These are phyloP conservation scores for Saccharomycopsis malanga DNA, from an alignment of 805 yeast species.

Conservation along the genomic window DNA sequence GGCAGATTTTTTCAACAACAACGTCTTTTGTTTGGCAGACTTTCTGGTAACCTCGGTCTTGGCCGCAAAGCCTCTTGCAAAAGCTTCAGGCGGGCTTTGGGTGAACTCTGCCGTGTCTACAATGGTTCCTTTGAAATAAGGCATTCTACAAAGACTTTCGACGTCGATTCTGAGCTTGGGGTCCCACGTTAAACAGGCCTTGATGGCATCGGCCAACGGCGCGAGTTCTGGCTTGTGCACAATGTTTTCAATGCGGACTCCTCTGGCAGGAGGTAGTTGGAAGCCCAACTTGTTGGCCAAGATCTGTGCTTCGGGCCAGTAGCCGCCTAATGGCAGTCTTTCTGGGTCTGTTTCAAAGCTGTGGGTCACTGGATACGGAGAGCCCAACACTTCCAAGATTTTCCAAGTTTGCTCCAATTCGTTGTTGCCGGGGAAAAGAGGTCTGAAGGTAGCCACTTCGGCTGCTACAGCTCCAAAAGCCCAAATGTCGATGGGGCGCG, in stretches of 20 bases:
- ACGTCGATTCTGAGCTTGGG: constrained; percentile 59
- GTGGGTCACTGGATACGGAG: constrained; percentile 40
- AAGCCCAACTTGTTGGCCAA: constrained; percentile 52
- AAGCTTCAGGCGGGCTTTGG: neutral
- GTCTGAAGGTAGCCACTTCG: constrained; percentile 64
- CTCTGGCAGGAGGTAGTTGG: constrained; percentile 47
- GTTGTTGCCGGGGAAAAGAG: constrained; percentile 77
- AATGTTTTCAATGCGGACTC: constrained; percentile 40
- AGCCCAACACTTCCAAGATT: constrained; percentile 63
- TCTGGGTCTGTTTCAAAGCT: constrained; percentile 17
- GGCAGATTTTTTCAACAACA: constrained; percentile 9
- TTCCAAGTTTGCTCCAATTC: constrained; percentile 74
- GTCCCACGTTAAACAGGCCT: constrained; percentile 68
- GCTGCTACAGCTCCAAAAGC: constrained; percentile 77
- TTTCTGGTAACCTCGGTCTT: constrained; percentile 5
- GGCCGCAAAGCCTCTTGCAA: neutral
- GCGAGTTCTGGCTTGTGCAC: constrained; percentile 39
- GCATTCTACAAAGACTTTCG: constrained; percentile 39
- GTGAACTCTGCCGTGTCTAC: constrained; percentile 15
- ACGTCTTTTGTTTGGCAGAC: constrained; percentile 2
- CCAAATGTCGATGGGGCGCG: constrained; percentile 76
- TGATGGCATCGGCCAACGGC: constrained; percentile 33
- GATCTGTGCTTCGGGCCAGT: constrained; percentile 57
- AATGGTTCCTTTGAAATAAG: constrained; percentile 47
- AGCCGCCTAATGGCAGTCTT: constrained; percentile 53